These are phyloP conservation scores for Phyllostachys edulis DNA, from an alignment of 176 grass and related monocot species.

Conservation along the genomic window DNA sequence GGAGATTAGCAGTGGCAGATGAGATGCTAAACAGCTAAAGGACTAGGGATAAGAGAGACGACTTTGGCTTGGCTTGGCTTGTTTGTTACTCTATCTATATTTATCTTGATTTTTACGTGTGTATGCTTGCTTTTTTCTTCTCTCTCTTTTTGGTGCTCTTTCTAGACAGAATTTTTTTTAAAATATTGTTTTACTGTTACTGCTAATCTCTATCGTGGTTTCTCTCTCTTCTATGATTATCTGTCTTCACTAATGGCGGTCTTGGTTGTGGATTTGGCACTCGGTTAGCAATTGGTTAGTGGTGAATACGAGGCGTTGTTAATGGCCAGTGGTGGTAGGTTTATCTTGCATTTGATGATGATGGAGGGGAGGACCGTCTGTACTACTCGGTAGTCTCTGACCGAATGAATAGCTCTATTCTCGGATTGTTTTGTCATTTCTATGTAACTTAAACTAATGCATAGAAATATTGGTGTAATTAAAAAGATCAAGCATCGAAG, in stretches of 20 bases:
- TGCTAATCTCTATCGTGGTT: constrained; percentile 13
- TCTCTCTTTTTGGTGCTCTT: not conserved
- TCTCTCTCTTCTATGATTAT: constrained; percentile 58
- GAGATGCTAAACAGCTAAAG: not conserved
- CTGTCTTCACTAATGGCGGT: constrained; percentile 10
- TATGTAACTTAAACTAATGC: not conserved
- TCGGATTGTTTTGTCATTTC: not conserved
- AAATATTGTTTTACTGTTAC: not conserved
- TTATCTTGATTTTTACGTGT: not conserved
- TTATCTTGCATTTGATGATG: not conserved
- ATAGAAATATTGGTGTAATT: not conserved
- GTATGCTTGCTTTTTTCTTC: not conserved
- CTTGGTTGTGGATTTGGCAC: constrained; percentile 11
- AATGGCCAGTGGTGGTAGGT: constrained; percentile 6
- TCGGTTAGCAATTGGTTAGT: constrained; percentile 13
- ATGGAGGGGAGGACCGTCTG: not conserved
- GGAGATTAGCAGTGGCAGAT: not conserved
- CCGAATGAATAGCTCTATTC: not conserved
- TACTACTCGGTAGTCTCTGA: too few species aligned
- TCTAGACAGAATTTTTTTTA: not conserved
- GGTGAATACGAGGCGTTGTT: constrained; percentile 20
- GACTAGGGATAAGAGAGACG: not conserved
- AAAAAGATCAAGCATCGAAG: not conserved
- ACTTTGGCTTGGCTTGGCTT: constrained; percentile 16
- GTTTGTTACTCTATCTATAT: constrained; percentile 27